Conservation (phyloP, 306 rosid species). For the Cicer bijugum region DNA sequence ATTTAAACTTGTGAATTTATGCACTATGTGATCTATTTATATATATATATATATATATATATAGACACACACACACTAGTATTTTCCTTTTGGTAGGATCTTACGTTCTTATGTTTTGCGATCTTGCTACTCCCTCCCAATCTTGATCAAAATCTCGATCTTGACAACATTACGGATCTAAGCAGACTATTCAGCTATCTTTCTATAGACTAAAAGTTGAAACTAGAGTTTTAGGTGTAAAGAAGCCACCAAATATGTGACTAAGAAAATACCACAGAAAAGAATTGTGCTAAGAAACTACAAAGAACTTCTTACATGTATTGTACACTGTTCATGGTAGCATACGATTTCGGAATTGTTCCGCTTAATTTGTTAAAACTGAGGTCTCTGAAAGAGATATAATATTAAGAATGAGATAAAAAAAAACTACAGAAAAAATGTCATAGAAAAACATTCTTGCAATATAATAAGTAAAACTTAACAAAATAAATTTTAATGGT, state of each 20-base stretch:
- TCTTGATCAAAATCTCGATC: too few relatives aligned
- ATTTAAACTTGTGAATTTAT: too few relatives aligned
- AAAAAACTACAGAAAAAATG: not conserved
- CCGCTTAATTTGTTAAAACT: conserved; percentile 32
- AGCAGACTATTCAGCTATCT: not conserved
- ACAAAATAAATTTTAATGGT: not conserved
- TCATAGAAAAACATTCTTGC: not conserved
- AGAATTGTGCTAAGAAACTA: not conserved
- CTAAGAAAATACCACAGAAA: not conserved
- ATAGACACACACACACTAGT: too few relatives aligned
- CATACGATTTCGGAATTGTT: not conserved
- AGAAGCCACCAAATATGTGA: conserved; percentile 1
- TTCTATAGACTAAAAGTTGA: not conserved
- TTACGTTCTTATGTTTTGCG: too few relatives aligned
- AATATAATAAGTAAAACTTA: not conserved
- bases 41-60: too few relatives aligned
- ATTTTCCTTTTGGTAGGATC: too few relatives aligned
- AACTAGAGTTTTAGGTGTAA: not conserved
- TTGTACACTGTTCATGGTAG: too few relatives aligned
- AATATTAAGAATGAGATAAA: not conserved
- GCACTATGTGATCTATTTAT: too few relatives aligned
- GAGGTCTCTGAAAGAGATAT: conserved; percentile 31
- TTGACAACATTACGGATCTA: not conserved
- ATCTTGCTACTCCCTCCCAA: too few relatives aligned
- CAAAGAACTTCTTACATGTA: conserved; percentile 1